phyloP scores from a whole-genome alignment of 495 filamentous ascomycete species.

The Penicillium psychrofluorescens region DNA sequence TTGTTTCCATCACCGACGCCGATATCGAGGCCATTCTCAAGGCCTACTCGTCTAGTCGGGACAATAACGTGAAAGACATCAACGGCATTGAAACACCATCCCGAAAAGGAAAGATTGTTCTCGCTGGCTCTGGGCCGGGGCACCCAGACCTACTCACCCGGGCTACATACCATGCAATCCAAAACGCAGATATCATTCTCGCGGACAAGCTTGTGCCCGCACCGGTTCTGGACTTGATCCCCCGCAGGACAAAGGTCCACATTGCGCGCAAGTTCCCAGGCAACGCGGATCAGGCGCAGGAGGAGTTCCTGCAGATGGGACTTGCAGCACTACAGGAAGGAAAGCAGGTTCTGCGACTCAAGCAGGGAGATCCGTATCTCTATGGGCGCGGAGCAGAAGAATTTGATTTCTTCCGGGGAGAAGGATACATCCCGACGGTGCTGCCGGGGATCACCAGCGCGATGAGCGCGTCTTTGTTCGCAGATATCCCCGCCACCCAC shows the following conservation, averaged over 20 bases:
- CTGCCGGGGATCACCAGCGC: constrained; percentile 88
- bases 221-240: constrained; percentile 79
- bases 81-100: constrained; percentile 13
- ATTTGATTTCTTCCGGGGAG: constrained; percentile 68
- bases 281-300: constrained; percentile 88
- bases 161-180: constrained; percentile 82
- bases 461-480: constrained; percentile 80
- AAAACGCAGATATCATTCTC: constrained; percentile 75
- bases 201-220: constrained; percentile 95
- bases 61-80: constrained; percentile 6
- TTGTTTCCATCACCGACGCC: constrained; percentile 69
- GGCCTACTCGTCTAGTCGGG: constrained; percentile 47
- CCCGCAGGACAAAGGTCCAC: constrained; percentile 78
- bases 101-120: constrained; percentile 62
- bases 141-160: constrained; percentile 85
- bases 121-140: constrained; percentile 90
- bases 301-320: constrained; percentile 78
- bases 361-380: constrained; percentile 94
- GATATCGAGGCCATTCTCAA: constrained; percentile 69
- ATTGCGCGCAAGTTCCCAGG: constrained; percentile 97
- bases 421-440: constrained; percentile 65
- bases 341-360: constrained; percentile 75
- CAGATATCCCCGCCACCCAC: constrained; percentile 80
- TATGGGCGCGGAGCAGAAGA: constrained; percentile 95
- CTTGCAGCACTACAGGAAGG: constrained; percentile 65